Base-by-base conservation (phyloP, 257 asterid species). In the Solanum neorickii region DNA sequence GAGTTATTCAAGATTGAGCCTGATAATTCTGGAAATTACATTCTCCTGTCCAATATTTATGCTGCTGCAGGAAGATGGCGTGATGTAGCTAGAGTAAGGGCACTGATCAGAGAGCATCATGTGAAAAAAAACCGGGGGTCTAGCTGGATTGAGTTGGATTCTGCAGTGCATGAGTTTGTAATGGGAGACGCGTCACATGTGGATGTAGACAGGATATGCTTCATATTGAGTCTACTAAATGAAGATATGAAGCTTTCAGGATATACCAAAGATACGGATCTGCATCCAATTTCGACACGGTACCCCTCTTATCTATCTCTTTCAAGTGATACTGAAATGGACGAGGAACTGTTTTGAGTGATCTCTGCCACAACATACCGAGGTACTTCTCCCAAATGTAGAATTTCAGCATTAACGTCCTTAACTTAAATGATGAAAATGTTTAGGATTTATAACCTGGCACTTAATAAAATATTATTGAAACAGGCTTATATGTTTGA, bases 71-170 rank as follows among this genome's bases (percentile, higher is more conserved):
- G 75, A 18, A 84, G 85, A 35, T 87, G 73, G 89, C 20, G 3
- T 35, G 89, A 86, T 74, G 86, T 87, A 52, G 69, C 86, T 68
- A 86, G 87, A 33, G 56, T 83, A 72, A 72, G 86, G 73, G 47
- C 83, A 75, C 29, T 89, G n/a, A 29, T 84, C 18, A 72, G 82
- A 69, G 86, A 59, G 37, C 83, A 47, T 52, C 69, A 82, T 3
- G 46, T 83, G 39, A 80, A 60, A 60, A 66, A 87, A 73, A 87
- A 66, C 25, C 65, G 83, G 35, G 87, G 85, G 12, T 82, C 85
- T 82, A 82, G 88, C 83, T 87, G 86, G 75, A 87, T 87, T 85
- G 87, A 65, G 77, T 78, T 89, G 37, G 88, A 52, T 52, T 46
- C 88, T 68, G 83, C 60, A 62, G 82, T 89, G 88, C 88, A 84